phyloP scores from a whole-genome alignment of 1,284 basidiomycete genomes.

The Entoloma clypeatum region DNA sequence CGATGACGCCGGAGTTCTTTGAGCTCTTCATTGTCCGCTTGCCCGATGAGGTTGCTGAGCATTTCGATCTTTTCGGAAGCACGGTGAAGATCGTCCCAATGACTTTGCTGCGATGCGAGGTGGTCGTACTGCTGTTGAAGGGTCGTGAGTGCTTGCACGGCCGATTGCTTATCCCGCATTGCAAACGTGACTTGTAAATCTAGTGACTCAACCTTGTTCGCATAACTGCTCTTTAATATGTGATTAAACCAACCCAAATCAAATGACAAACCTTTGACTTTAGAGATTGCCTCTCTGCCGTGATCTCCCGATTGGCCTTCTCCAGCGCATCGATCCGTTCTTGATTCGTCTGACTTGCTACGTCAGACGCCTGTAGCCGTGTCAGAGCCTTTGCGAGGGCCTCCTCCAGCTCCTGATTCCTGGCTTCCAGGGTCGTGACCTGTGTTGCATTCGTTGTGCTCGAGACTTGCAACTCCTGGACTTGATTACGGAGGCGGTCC shows the following conservation, averaged over 20 bases:
- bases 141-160: slow-evolving; percentile 43
- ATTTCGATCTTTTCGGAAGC: slow-evolving; percentile 66
- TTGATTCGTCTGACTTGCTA: slow-evolving; percentile 53
- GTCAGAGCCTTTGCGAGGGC: slow-evolving; percentile 66
- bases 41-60: slow-evolving; percentile 55
- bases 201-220: slow-evolving; percentile 63
- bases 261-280: slow-evolving; percentile 56
- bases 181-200: slow-evolving; percentile 54
- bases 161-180: slow-evolving; percentile 57
- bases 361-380: slow-evolving; percentile 66
- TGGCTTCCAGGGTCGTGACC: slow-evolving; percentile 44
- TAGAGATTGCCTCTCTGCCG: slow-evolving; percentile 50
- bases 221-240: too few species aligned
- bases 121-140: slow-evolving; percentile 60
- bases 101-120: slow-evolving; percentile 54
- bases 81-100: slow-evolving; percentile 69
- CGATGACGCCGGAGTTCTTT: slow-evolving; percentile 62
- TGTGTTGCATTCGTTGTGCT: slow-evolving; percentile 44
- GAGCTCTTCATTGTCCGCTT: slow-evolving; percentile 67
- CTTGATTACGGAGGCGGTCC: slow-evolving; percentile 49
- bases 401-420: slow-evolving; percentile 61
- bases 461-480: slow-evolving; percentile 51
- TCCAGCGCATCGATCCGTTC: slow-evolving; percentile 61
- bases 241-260: slow-evolving; percentile 8
- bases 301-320: slow-evolving; percentile 49